Conservation (phyloP, 2,329 filamentous ascomycete species). For the Metarhizium brunneum region DNA sequence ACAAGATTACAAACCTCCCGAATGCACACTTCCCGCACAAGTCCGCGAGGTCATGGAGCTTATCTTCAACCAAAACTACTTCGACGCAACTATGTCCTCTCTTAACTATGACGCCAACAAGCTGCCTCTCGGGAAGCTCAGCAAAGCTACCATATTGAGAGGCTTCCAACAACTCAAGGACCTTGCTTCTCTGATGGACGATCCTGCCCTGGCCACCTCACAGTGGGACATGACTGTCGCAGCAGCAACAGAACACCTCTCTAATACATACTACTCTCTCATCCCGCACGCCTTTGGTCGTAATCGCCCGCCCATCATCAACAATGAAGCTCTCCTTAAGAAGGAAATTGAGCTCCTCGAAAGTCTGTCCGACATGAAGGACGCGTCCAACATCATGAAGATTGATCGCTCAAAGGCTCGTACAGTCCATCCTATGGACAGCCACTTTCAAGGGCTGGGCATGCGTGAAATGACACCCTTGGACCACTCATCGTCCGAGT, state of each 20-base stretch:
- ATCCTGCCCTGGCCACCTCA: slow-evolving; percentile 34
- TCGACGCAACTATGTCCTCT: slow-evolving; percentile 54
- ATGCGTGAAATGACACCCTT: slow-evolving; percentile 71
- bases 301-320: slow-evolving; percentile 60
- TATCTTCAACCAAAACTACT: slow-evolving; percentile 73
- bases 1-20: slow-evolving; percentile 25
- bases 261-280: slow-evolving; percentile 69
- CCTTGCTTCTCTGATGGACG: slow-evolving; percentile 56
- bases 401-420: slow-evolving; percentile 39
- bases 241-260: slow-evolving; percentile 50
- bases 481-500: slow-evolving; percentile 51
- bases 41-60: slow-evolving; percentile 65
- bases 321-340: slow-evolving; percentile 48
- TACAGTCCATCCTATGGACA: slow-evolving; percentile 57
- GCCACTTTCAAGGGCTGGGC: slow-evolving; percentile 60
- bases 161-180: slow-evolving; percentile 74
- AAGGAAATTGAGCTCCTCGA: slow-evolving; percentile 72
- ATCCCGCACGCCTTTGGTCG: slow-evolving; percentile 79
- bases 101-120: slow-evolving; percentile 69
- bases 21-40: slow-evolving; percentile 48
- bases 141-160: slow-evolving; percentile 63
- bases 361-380: slow-evolving; percentile 77
- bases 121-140: slow-evolving; percentile 74
- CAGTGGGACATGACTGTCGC: slow-evolving; percentile 29
- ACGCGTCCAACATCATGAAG: slow-evolving; percentile 70